Conservation (phyloP, 306 rosid species). For the Ochetophila trinervis region DNA sequence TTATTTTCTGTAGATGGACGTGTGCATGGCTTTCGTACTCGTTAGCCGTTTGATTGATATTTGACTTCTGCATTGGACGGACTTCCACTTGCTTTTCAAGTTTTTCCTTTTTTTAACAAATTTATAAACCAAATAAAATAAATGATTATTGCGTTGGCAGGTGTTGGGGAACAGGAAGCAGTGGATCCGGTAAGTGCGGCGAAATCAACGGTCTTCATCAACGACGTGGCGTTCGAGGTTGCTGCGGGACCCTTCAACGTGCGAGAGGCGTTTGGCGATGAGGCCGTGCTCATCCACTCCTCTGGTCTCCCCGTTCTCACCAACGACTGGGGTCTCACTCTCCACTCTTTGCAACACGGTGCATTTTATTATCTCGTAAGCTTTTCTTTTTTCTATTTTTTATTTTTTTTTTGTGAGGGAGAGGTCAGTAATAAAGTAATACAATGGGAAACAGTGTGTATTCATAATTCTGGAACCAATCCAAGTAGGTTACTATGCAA, state of each 20-base stretch:
- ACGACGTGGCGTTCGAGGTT: conserved; percentile 84
- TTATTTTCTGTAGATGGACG: conserved; percentile 38
- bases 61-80: conserved; percentile 8
- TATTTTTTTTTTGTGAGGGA: not conserved
- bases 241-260: conserved; percentile 66
- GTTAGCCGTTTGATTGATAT: not conserved
- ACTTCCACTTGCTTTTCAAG: not conserved
- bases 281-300: conserved; percentile 66
- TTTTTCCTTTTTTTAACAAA: no score
- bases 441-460: no score
- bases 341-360: conserved; percentile 81
- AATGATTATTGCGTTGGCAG: conserved; percentile 23
- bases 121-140: no score
- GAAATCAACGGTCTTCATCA: conserved; percentile 75
- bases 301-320: conserved; percentile 82
- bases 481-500: no score
- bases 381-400: not conserved
- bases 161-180: conserved; percentile 36
- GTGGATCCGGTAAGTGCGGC: conserved; percentile 30
- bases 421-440: not conserved
- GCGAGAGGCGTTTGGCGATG: conserved; percentile 84
- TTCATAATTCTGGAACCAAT: no score
- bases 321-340: conserved; percentile 84
- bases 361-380: conserved; percentile 69
- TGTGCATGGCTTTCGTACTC: conserved; percentile 83